Base-by-base conservation (phyloP, 1,284 basidiomycete genomes). In the Gymnopus androsaceus region DNA sequence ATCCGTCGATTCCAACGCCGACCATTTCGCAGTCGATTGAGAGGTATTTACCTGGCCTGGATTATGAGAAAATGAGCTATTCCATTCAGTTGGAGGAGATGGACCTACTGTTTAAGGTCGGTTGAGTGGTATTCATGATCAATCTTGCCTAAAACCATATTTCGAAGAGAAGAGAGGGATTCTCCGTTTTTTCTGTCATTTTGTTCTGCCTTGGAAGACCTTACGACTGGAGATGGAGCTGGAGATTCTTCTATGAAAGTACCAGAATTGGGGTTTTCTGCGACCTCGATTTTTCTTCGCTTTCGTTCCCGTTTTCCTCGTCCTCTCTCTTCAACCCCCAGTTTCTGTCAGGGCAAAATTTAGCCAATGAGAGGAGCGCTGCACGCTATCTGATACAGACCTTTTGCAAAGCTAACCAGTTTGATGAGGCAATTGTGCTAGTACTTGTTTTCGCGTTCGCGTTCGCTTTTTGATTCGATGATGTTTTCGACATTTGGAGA, bases 1-100 rank as follows among this genome's bases (percentile, higher is more conserved):
- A 82, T 9, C 94, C 95, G 30, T 89, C 80, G 8, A 85, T 80
- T 0, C 95, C 95, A 5, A 98, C 85, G 1, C 95, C 95, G 3
- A 99, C 96, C 95, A 99, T 98, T 73, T 99, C 95, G 65, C 95
- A 98, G 70, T 98, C 95, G 41, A 98, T 76, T 0, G 93, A 87
- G 28, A 96, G 72, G 61, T 89, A 94, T 68, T 85, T 88, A 47
- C 90, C 92, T 1, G 85, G 83, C 55, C 88, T 92, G 57, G 1
- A 23, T n/a, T n/a, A 19, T 40, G 38, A 37, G 9, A 41, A 28
- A n/a, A n/a, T n/a, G n/a, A n/a, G n/a, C n/a, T n/a, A n/a, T 27
- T 44, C 4, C n/a, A 30, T 33, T 46, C 28, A 46, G 17, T 46
- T 8, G 28, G 17, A n/a, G 44, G 19, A 46, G 28, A 42, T 25